Base-by-base conservation (phyloP, 768 basidiomycete genomes). In the Austroboletus festivus region DNA sequence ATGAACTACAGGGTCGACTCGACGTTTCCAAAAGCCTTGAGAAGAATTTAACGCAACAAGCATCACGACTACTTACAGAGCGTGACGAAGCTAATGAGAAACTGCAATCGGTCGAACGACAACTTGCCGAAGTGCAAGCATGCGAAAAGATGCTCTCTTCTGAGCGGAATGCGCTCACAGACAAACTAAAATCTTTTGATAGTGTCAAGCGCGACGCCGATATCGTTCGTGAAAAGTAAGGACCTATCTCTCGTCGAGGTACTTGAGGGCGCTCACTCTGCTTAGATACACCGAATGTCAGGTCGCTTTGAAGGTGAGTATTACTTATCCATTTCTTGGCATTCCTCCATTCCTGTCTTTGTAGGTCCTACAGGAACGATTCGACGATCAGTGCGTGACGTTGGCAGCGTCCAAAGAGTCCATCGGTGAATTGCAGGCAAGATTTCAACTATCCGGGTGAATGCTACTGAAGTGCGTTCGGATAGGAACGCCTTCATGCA, bases 311-410 rank as follows among this genome's bases (percentile, higher is more conserved):
- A 67, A 67, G 57, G 65, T 57, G 50, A 22, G 56, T 11, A 7
- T 46, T 18, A 16, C 16, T 10, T 38, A 12, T 35, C n/a, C 18
- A 19, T 41, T 8, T 18, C 13, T 6, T 18, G 10, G 26, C 1
- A n/a, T 22, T 44, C 41, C 18, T 24, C 47, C 47, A 9, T 24
- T 35, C 51, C 3, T 12, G 21, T n/a, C 2, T 24, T 30, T 38
- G 18, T 50, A 80, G 74, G 62, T 72, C 31, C 67, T 82, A 15
- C 77, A 84, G 57, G 81, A 85, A 46, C 74, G 81, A 21, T 79
- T 78, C 44, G 82, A 85, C 12, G 75, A 80, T 15, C 82, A 83
- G 53, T 61, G 72, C 1, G 65, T 78, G 6, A 77, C 79, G 2
- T 62, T 82, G 40, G 71, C 74, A 21, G 62, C 82, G 20, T 73